A percentile compares a stretch with the other conserved stretches of the same genome.
These are phyloP conservation scores for Apiotrichum mycotoxinovorans DNA, from an alignment of 1,284 basidiomycete genomes.

Conservation along the genomic window DNA sequence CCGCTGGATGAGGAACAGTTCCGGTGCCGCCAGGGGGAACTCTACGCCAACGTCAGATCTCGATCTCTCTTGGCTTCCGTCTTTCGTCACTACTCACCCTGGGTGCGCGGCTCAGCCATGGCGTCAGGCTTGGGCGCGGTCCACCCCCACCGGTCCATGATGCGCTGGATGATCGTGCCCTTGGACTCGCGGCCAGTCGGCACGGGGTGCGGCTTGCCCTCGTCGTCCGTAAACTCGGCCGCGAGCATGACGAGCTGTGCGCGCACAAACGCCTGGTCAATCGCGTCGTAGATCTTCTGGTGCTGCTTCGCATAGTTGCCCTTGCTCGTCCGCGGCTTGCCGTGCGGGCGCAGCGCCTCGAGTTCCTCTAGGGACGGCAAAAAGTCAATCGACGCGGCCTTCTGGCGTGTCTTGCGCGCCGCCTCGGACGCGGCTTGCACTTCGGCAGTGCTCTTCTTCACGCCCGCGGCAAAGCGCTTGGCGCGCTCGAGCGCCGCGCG, in stretches of 20 bases:
- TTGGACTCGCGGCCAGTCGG: background rate
- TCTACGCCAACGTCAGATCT: slow-evolving; percentile 1
- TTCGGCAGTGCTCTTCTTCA: background rate
- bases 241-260: slow-evolving; percentile 17
- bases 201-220: background rate
- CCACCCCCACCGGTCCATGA: slow-evolving; percentile 24
- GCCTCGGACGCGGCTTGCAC: background rate
- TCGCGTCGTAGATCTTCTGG: background rate
- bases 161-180: slow-evolving; percentile 1
- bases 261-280: slow-evolving; percentile 22
- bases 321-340: background rate
- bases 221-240: background rate
- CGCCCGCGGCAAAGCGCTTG: background rate
- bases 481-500: background rate
- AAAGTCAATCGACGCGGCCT: background rate
- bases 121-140: background rate
- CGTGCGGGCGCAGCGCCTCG: background rate
- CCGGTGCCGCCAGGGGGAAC: slow-evolving; percentile 8
- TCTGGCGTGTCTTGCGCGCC: background rate
- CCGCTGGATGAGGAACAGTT: slow-evolving; percentile 24
- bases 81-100: background rate
- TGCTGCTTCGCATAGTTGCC: background rate
- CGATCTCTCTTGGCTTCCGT: background rate
- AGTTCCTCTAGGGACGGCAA: background rate
- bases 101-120: background rate